Percentiles rank a stretch among this genome's conserved stretches.
Evolutionary conservation across 2,329 filamentous ascomycete species (phyloP).

Genomic region (Thielaviopsis euricoi): DNA sequence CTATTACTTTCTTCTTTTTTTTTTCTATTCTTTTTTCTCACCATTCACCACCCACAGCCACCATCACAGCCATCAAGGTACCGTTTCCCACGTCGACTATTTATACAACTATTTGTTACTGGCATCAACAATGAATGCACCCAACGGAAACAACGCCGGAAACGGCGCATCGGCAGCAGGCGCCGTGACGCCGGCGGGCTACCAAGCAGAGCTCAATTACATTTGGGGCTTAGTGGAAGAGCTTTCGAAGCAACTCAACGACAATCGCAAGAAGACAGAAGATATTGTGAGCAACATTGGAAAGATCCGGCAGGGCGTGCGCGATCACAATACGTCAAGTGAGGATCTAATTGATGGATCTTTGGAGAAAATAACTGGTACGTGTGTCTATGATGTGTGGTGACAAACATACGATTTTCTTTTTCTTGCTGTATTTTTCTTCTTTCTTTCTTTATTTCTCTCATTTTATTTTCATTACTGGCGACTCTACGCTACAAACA

Average conservation of each 20-base stretch:
- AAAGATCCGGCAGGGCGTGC: constrained; percentile 40
- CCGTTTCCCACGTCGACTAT: too few species aligned
- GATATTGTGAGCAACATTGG: constrained; percentile 48
- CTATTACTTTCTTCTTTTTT: too few species aligned
- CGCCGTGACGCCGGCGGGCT: constrained; percentile 46
- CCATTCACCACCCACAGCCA: too few species aligned
- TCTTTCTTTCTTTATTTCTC: too few species aligned
- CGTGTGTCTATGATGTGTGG: constrained; percentile 10
- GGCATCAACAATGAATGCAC: constrained; percentile 1
- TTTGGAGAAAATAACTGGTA: constrained; percentile 40
- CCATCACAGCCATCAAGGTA: too few species aligned
- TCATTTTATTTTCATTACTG: too few species aligned
- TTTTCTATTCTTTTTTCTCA: too few species aligned
- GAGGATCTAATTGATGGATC: constrained; percentile 40
- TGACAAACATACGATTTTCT: not conserved
- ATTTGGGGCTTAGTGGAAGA: constrained; percentile 54
- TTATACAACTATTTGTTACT: too few species aligned
- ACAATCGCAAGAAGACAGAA: constrained; percentile 44
- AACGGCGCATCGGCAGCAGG: constrained; percentile 28
- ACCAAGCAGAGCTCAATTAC: constrained; percentile 51
- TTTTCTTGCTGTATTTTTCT: too few species aligned
- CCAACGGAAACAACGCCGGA: constrained; percentile 17
- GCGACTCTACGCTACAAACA: too few species aligned
- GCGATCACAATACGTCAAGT: constrained; percentile 34
- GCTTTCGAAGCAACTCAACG: constrained; percentile 44